Conservation (phyloP, 257 asterid genomes). For the Hygrophila difformis region DNA sequence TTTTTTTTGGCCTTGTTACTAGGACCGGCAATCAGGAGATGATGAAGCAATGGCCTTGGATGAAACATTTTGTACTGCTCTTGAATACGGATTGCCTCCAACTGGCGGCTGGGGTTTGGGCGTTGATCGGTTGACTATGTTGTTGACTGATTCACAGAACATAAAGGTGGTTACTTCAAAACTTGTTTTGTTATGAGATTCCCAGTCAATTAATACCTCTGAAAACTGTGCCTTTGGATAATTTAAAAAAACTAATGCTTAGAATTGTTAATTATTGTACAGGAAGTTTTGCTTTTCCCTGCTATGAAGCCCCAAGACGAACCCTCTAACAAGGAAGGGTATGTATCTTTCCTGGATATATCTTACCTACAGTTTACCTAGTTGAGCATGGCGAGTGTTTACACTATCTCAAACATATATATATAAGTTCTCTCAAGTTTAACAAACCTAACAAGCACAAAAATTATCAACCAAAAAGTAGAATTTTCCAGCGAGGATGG, state of each 20-base stretch:
- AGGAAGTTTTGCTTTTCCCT: constrained; percentile 87
- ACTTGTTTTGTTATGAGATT: not conserved
- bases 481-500: too few species aligned
- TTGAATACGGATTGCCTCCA: constrained; percentile 92
- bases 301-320: constrained; percentile 93
- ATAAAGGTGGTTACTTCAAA: constrained; percentile 55
- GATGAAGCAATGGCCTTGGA: constrained; percentile 98
- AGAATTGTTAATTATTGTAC: constrained; percentile 6
- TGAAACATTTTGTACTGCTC: constrained; percentile 79
- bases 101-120: constrained; percentile 99
- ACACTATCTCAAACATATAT: too few species aligned
- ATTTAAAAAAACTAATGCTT: not conserved
- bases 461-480: too few species aligned
- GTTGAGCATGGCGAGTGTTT: too few species aligned
- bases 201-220: not conserved
- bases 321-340: constrained; percentile 53
- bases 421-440: too few species aligned
- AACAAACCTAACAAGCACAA: too few species aligned
- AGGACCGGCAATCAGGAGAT: constrained; percentile 97
- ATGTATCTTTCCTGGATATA: not conserved
- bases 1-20: not conserved
- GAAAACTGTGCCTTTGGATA: not conserved
- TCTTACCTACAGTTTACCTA: too few species aligned
- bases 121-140: constrained; percentile 77
- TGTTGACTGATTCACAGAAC: constrained; percentile 88